phyloP scores from a whole-genome alignment of 2,329 filamentous ascomycete genomes.

The Pseudogymnoascus sp. region DNA sequence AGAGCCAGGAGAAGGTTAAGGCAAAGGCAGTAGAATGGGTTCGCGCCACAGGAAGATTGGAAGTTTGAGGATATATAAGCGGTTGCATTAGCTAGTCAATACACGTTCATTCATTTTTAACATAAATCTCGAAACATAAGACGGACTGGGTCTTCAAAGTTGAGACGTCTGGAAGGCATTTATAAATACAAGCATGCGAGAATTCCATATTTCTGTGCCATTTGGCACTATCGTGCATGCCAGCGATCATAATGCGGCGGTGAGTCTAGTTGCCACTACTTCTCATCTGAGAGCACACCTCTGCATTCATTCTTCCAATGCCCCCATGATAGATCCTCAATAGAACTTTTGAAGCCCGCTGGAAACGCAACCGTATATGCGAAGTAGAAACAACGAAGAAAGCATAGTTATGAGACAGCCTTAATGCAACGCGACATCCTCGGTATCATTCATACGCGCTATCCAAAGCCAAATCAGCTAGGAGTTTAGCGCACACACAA shows the following conservation, averaged over 20 bases:
- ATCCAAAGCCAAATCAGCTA: constrained; percentile 10
- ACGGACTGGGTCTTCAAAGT: constrained; percentile 8
- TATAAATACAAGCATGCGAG: constrained; percentile 8
- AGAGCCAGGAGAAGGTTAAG: constrained; percentile 62
- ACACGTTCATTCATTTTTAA: constrained; percentile 3
- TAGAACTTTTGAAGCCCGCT: constrained; percentile 6
- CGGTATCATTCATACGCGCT: constrained; percentile 7
- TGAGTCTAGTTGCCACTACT: constrained; percentile 6
- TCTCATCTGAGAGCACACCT: constrained; percentile 4
- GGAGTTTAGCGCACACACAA: constrained; percentile 1
- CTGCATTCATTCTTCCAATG: constrained; percentile 3
- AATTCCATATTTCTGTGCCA: constrained; percentile 7
- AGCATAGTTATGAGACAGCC: constrained; percentile 5
- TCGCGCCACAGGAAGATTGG: constrained; percentile 20
- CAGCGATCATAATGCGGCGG: constrained; percentile 7
- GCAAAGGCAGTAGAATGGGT: constrained; percentile 65
- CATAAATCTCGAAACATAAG: constrained; percentile 1
- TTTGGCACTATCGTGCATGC: constrained; percentile 7
- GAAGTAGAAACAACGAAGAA: constrained; percentile 7
- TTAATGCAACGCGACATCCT: constrained; percentile 2
- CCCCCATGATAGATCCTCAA: constrained; percentile 7
- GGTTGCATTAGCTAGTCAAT: constrained; percentile 4
- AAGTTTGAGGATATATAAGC: background rate
- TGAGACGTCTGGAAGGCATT: constrained; percentile 5
- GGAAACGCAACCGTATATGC: constrained; percentile 6